These are phyloP conservation scores for Phragmites australis DNA, from an alignment of 176 grass and related monocot species.

Conservation along the genomic window DNA sequence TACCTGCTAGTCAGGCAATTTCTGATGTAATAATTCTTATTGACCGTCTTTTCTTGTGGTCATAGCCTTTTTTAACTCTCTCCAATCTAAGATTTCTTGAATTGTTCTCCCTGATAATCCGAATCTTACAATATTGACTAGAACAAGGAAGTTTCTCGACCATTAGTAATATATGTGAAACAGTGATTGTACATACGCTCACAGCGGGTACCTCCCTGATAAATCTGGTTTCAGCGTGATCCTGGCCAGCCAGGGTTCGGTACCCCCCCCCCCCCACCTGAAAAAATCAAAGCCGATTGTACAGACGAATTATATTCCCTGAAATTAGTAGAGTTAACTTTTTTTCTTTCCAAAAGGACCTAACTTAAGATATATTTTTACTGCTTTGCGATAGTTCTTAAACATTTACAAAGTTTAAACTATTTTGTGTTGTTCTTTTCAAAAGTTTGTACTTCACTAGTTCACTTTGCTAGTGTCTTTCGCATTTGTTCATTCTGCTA, in stretches of 20 bases:
- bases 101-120: background rate
- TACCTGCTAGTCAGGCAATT: constrained; percentile 8
- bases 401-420: background rate
- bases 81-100: background rate
- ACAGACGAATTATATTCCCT: background rate
- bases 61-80: background rate
- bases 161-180: background rate
- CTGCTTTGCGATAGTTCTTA: background rate
- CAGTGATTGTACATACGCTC: no score
- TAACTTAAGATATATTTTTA: background rate
- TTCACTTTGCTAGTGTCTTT: background rate
- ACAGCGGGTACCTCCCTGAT: no score
- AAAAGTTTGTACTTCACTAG: background rate
- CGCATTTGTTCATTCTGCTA: background rate
- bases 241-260: no score
- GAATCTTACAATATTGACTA: background rate
- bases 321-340: background rate
- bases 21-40: background rate
- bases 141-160: background rate
- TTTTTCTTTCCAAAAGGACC: background rate
- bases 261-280: no score
- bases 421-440: background rate
- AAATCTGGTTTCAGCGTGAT: no score
- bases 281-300: no score
- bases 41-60: background rate